Conservation (phyloP, 257 asterid species). For the Jacaranda copaia region DNA sequence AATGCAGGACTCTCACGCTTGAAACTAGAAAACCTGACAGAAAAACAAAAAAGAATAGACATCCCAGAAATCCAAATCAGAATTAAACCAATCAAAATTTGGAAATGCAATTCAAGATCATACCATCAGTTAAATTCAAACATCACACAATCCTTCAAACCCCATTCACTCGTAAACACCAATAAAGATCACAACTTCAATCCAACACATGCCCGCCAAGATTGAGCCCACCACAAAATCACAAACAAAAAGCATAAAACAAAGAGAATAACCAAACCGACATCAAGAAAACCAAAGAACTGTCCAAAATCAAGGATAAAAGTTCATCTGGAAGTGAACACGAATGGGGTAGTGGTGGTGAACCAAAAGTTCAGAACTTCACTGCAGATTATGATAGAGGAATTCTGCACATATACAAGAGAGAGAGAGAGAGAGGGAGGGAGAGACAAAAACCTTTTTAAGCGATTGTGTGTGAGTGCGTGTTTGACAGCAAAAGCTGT, state of each 20-base stretch:
- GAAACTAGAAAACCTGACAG: not conserved
- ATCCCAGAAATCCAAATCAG: slow-evolving; percentile 17
- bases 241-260: not conserved
- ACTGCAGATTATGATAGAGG: slow-evolving; percentile 21
- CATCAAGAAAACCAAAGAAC: slow-evolving; percentile 21
- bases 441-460: not conserved
- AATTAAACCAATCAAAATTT: slow-evolving; percentile 10
- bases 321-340: slow-evolving; percentile 12
- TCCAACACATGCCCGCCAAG: slow-evolving; percentile 17
- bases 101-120: slow-evolving; percentile 15
- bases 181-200: slow-evolving; percentile 31
- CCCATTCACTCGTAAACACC: not conserved
- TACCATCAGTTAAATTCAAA: slow-evolving; percentile 17
- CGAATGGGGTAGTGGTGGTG: slow-evolving; percentile 25
- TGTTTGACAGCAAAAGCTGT: slow-evolving; percentile 9
- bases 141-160: not conserved
- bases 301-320: not conserved
- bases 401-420: slow-evolving; percentile 24
- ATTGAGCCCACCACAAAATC: slow-evolving; percentile 8
- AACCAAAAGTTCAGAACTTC: slow-evolving; percentile 14
- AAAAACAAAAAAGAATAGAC: not conserved
- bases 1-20: not conserved
- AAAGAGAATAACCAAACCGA: slow-evolving; percentile 25
- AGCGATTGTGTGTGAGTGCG: slow-evolving; percentile 32
- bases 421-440: slow-evolving; percentile 34